Evolutionary conservation across 257 asterid species (phyloP).

Genomic region (Nicotiana knightiana): DNA sequence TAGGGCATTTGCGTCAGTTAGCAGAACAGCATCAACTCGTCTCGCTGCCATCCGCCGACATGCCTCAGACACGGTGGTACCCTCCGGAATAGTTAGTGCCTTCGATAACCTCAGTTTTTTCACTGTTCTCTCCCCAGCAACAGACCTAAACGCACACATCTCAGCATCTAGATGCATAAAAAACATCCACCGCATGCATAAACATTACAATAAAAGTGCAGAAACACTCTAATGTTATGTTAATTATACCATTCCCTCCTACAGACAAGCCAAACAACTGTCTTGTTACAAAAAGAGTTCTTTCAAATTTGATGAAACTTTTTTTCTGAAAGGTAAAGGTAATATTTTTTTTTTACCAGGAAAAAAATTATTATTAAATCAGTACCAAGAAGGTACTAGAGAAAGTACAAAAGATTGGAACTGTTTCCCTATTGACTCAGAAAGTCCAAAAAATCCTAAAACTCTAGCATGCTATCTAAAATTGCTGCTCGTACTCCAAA

Average conservation of each 20-base stretch:
- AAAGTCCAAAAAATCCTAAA: background rate
- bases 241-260: background rate
- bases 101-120: conserved; percentile 84
- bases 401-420: background rate
- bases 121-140: conserved; percentile 84
- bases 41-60: conserved; percentile 93
- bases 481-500: background rate
- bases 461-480: background rate
- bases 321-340: background rate
- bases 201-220: background rate
- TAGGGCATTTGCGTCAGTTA: conserved; percentile 85
- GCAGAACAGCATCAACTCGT: conserved; percentile 84
- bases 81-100: conserved; percentile 96
- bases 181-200: background rate
- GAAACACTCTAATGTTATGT: background rate
- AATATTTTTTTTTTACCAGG: background rate
- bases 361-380: background rate
- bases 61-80: conserved; percentile 86
- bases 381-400: background rate
- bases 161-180: background rate
- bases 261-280: background rate
- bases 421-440: background rate
- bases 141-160: conserved; percentile 26
- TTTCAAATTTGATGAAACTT: background rate
- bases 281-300: background rate